These are phyloP conservation scores for Emericellopsis atlantica DNA, from an alignment of 2,329 filamentous ascomycete genomes.

Conservation along the genomic window DNA sequence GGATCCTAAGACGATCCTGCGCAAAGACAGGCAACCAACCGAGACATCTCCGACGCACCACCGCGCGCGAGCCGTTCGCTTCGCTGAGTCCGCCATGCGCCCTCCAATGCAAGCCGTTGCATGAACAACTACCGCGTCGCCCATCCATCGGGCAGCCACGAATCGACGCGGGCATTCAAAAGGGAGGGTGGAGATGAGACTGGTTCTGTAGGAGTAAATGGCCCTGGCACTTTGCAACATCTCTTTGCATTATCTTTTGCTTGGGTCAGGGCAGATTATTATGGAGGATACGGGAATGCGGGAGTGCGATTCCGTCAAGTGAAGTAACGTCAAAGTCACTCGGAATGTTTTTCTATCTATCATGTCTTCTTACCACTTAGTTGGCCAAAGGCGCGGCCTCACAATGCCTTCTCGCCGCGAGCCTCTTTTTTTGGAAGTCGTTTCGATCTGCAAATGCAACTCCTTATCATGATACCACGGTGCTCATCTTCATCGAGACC, in stretches of 20 bases:
- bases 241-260: neutral
- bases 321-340: slow-evolving; percentile 1
- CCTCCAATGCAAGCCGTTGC: slow-evolving; percentile 23
- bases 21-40: slow-evolving; percentile 25
- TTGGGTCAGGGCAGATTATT: neutral
- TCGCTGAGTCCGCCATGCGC: slow-evolving; percentile 22
- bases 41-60: slow-evolving; percentile 21
- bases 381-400: neutral
- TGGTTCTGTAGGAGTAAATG: neutral
- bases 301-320: neutral
- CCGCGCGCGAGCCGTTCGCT: slow-evolving; percentile 26
- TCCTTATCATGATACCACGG: too few species aligned
- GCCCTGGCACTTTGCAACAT: neutral
- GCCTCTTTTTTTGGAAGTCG: neutral
- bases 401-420: neutral
- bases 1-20: slow-evolving; percentile 29
- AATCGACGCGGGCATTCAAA: neutral
- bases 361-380: neutral
- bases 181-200: neutral
- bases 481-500: too few species aligned
- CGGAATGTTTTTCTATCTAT: neutral
- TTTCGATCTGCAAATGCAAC: too few species aligned
- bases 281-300: neutral
- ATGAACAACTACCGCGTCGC: slow-evolving; percentile 10
- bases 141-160: neutral